Evolutionary conservation across 2,329 filamentous ascomycete species (phyloP), one percentile per base, ranked within the genome.

Genomic region (Coniochaeta hoffmannii): DNA sequence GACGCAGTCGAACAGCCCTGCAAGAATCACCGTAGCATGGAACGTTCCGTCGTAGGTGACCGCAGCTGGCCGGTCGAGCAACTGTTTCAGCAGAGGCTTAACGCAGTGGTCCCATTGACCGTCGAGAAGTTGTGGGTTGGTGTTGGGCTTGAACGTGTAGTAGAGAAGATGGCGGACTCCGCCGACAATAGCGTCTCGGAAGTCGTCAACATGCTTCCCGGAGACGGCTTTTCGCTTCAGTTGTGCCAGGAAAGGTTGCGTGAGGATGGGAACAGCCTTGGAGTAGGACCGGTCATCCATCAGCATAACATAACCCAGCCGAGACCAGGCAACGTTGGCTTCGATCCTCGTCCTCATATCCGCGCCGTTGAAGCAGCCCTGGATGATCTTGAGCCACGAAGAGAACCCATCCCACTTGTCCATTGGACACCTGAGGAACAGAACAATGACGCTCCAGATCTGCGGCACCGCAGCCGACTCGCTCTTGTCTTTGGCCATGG

Each of bases 261-360:
- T 81, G 1, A 96, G 74, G 1, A 69, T 72, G 3, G 71, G 10
- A 62, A 72, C 53, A 63, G 87, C 81, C 50, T 80, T 83, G 28
- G 81, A 73, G 63, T 88, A 76, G 1, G 76, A 76, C 5, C 73
- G 72, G 19, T 83, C 78, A 60, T 87, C 84, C 0, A 86, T 79
- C 54, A 86, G 80, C 15, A 90, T 78, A 7, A 86, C 81, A 66
- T 87, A 96, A 19, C 94, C 81, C 46, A 97, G 83, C 54, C 89
- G 86, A 62, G 89, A 90, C 89, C 93, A 97, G 1, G 91, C 91
- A 55, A 86, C 75, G 64, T 93, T 90, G 22, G 92, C 89, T 64
- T 95, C 86, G 14, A 83, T 76, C 63, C 87, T 90, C 46, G 86
- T 88, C 46, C 79, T 73, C 3, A 79, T 73, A 59, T 96, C 90